phyloP scores from a whole-genome alignment of 139 green algal species.

The Tetraselmis chui region DNA sequence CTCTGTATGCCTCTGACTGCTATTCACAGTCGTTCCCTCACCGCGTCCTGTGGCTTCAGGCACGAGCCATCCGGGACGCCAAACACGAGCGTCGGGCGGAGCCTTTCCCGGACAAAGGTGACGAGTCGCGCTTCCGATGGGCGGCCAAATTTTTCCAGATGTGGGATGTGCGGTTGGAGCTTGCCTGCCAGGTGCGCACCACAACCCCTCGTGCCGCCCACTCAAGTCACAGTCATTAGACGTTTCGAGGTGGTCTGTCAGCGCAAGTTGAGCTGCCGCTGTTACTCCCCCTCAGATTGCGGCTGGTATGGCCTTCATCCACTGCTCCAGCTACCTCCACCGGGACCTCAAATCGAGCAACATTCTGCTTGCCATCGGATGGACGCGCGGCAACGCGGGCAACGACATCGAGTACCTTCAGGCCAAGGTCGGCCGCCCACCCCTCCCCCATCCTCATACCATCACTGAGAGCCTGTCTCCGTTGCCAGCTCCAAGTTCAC shows the following conservation, averaged over 20 bases:
- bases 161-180: no score
- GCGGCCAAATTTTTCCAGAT: no score
- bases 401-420: conserved; percentile 23
- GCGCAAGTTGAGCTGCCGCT: no score
- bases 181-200: no score
- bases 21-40: no score
- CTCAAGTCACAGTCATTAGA: not conserved
- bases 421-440: conserved; percentile 32
- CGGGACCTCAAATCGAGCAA: conserved; percentile 61
- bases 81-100: no score
- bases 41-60: no score
- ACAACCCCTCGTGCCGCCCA: not conserved
- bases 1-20: no score
- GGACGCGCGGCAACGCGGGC: not conserved
- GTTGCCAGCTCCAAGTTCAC: not conserved
- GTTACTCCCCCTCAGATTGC: no score
- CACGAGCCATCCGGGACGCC: no score
- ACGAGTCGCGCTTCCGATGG: no score
- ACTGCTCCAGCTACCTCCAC: conserved; percentile 36
- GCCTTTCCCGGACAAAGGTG: no score
- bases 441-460: not conserved
- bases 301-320: conserved; percentile 56
- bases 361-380: conserved; percentile 41
- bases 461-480: not conserved
- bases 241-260: not conserved